phyloP scores from a whole-genome alignment of 2,329 filamentous ascomycete species.

The Fusarium foetens region DNA sequence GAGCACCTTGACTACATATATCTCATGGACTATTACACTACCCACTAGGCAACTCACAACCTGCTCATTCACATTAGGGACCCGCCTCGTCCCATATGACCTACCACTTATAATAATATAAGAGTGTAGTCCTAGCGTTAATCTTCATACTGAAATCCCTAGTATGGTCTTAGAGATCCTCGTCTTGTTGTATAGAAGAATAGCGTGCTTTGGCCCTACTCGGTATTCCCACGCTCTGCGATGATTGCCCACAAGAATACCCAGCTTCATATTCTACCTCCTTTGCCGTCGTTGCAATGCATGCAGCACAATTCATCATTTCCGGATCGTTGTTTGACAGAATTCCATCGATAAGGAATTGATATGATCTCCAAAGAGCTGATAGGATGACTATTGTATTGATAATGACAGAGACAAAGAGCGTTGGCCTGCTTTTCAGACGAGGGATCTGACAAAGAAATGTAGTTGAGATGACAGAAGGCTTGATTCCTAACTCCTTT shows the following conservation, averaged over 20 bases:
- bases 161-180: background rate
- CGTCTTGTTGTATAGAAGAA: background rate
- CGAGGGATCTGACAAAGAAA: background rate
- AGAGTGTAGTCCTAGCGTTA: no score
- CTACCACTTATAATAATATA: no score
- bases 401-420: background rate
- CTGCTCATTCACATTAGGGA: no score
- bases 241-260: background rate
- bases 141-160: no score
- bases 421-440: background rate
- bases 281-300: no score
- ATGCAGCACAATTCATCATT: background rate
- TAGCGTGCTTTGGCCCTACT: background rate
- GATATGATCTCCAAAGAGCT: background rate
- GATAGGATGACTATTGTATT: background rate
- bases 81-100: no score
- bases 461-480: background rate
- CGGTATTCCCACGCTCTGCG: background rate
- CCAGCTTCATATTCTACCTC: background rate
- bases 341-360: background rate
- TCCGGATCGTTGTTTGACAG: background rate
- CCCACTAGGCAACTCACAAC: no score
- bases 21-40: no score
- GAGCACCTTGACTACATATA: background rate
- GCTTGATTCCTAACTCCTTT: background rate